Conservation (phyloP, 179 eudicot species). For the Beta corolliflora region DNA sequence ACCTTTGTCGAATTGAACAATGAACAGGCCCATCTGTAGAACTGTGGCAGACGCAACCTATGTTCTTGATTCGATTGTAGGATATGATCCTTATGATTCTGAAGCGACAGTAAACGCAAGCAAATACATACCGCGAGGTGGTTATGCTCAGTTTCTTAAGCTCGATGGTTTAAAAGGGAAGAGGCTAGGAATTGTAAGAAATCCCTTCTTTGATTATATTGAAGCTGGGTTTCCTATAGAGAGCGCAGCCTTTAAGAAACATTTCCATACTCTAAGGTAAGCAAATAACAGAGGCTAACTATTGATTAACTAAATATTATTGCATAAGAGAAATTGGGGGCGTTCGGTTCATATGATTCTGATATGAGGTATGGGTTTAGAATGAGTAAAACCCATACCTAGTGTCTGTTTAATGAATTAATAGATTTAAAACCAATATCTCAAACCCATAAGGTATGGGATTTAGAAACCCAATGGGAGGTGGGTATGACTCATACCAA, state of each 20-base stretch:
- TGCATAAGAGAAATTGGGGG: background rate
- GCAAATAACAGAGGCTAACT: background rate
- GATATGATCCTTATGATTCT: constrained; percentile 46
- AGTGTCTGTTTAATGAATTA: too few species aligned
- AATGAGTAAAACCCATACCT: too few species aligned
- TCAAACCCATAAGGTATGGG: too few species aligned
- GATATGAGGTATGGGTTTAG: too few species aligned
- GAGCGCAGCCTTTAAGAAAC: constrained; percentile 31
- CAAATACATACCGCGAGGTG: constrained; percentile 48
- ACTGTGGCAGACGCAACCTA: constrained; percentile 60
- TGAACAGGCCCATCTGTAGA: constrained; percentile 54
- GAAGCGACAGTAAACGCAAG: constrained; percentile 50
- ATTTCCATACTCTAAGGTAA: constrained; percentile 49
- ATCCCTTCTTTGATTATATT: constrained; percentile 32
- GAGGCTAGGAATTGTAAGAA: constrained; percentile 44
- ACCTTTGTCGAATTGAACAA: background rate
- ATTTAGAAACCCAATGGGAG: too few species aligned
- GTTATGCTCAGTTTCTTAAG: constrained; percentile 61
- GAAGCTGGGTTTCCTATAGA: constrained; percentile 2
- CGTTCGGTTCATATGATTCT: too few species aligned
- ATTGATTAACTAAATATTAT: background rate
- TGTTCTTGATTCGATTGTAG: constrained; percentile 62
- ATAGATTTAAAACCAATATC: too few species aligned
- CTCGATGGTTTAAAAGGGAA: constrained; percentile 53
- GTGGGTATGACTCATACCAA: too few species aligned